Conservation (phyloP, 2,329 filamentous ascomycete genomes). For the Fusarium papillatum region DNA sequence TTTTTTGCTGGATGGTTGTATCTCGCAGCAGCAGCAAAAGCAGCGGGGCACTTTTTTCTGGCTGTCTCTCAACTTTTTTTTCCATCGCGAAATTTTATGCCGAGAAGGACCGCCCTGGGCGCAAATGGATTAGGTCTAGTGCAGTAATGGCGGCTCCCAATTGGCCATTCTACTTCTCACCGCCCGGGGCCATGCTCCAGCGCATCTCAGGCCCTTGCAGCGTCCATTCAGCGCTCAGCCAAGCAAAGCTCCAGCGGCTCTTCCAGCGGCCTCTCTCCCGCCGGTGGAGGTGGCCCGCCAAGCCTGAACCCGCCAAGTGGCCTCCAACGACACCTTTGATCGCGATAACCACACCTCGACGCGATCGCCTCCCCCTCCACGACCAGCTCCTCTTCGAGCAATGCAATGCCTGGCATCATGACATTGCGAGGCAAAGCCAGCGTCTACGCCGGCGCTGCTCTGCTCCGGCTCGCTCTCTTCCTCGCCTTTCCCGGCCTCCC, state of each 20-base stretch:
- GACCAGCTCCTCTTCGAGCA: slow-evolving; percentile 35
- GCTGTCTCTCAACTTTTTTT: slow-evolving; percentile 50
- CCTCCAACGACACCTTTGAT: slow-evolving; percentile 31
- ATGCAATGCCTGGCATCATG: slow-evolving; percentile 55
- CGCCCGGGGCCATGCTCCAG: slow-evolving; percentile 21
- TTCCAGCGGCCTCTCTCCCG: slow-evolving; percentile 40
- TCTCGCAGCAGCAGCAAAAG: slow-evolving; percentile 33
- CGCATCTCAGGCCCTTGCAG: slow-evolving; percentile 26
- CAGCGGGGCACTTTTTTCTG: slow-evolving; percentile 51
- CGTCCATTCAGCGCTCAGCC: slow-evolving; percentile 25
- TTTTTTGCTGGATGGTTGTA: slow-evolving; percentile 33
- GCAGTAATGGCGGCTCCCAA: background rate
- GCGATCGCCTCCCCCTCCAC: slow-evolving; percentile 18
- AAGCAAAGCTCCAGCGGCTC: slow-evolving; percentile 31
- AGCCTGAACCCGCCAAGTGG: slow-evolving; percentile 48
- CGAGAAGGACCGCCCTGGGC: slow-evolving; percentile 44
- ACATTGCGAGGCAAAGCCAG: slow-evolving; percentile 57
- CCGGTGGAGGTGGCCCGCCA: slow-evolving; percentile 34
- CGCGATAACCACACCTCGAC: slow-evolving; percentile 35
- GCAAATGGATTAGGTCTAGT: slow-evolving; percentile 26
- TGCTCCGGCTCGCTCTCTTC: slow-evolving; percentile 85
- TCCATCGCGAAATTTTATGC: slow-evolving; percentile 51
- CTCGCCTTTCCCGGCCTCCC: slow-evolving; percentile 86
- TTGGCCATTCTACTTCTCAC: slow-evolving; percentile 6
- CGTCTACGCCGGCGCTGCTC: slow-evolving; percentile 82